Conservation (phyloP, 441 rosid genomes). For the Pelargonium cotyledonis region DNA sequence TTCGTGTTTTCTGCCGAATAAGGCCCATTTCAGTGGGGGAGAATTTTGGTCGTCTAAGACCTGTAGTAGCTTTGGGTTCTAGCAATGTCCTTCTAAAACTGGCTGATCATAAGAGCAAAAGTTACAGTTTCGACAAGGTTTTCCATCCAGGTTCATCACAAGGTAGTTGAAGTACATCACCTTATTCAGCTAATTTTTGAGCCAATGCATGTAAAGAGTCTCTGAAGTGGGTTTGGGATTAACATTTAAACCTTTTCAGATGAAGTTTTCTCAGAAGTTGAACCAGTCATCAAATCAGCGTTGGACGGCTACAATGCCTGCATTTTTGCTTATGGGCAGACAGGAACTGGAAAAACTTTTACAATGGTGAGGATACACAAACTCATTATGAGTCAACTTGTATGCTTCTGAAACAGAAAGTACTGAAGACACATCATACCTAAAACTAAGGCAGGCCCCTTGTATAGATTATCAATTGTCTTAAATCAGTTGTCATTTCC, state of each 20-base stretch:
- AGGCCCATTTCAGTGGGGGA: slow-evolving; percentile 35
- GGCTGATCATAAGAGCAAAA: slow-evolving; percentile 39
- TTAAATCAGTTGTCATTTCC: background rate
- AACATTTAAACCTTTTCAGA: slow-evolving; percentile 35
- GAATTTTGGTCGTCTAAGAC: slow-evolving; percentile 25
- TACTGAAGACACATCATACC: background rate
- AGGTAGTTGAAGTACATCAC: slow-evolving; percentile 32
- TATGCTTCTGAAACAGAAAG: background rate
- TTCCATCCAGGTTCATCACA: slow-evolving; percentile 60
- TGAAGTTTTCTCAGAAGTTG: slow-evolving; percentile 68
- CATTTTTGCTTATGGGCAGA: slow-evolving; percentile 79
- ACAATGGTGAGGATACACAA: slow-evolving; percentile 53
- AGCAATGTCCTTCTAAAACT: slow-evolving; percentile 41
- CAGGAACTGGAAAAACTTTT: slow-evolving; percentile 78
- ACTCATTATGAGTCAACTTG: background rate
- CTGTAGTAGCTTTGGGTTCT: slow-evolving; percentile 43
- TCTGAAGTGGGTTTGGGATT: background rate
- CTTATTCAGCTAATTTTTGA: background rate
- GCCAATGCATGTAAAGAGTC: background rate
- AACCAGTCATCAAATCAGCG: slow-evolving; percentile 67
- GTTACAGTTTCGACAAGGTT: slow-evolving; percentile 57
- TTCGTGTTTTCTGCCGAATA: slow-evolving; percentile 77
- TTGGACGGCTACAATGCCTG: slow-evolving; percentile 84
- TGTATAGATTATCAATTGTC: slow-evolving; percentile 6
- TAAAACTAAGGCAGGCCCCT: background rate